Percentiles rank a stretch among this genome's conserved stretches.
Evolutionary conservation across 352 stramenopile genomes (phyloP).

Genomic region (Phytophthora sp.): DNA sequence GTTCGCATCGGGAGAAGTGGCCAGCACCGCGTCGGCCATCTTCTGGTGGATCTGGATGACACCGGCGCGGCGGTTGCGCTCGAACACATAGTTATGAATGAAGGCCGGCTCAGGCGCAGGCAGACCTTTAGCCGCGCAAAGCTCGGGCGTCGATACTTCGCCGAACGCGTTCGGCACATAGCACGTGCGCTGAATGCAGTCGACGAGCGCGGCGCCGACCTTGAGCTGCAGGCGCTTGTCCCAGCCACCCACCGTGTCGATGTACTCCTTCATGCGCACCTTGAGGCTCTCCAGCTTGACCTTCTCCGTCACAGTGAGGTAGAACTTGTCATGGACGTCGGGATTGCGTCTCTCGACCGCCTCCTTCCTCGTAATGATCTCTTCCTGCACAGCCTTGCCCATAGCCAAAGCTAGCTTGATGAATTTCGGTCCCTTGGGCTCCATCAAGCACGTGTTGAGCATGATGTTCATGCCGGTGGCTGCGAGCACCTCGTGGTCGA

Average conservation of each 20-base stretch:
- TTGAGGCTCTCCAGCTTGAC: slow-evolving; percentile 47
- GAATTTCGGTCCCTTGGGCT: slow-evolving; percentile 76
- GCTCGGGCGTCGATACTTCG: slow-evolving; percentile 37
- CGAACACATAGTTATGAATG: slow-evolving; percentile 80
- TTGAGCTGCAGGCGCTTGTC: slow-evolving; percentile 90
- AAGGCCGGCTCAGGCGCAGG: slow-evolving; percentile 56
- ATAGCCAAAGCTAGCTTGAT: slow-evolving; percentile 81
- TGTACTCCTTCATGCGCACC: slow-evolving; percentile 58
- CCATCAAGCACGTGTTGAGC: slow-evolving; percentile 73
- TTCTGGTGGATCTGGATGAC: slow-evolving; percentile 77
- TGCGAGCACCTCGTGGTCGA: slow-evolving; percentile 60
- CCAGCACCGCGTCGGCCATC: slow-evolving; percentile 61
- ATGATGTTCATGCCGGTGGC: slow-evolving; percentile 72
- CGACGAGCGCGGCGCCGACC: slow-evolving; percentile 81
- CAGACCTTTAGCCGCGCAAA: slow-evolving; percentile 35
- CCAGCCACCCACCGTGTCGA: slow-evolving; percentile 86
- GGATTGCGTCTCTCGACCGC: slow-evolving; percentile 31
- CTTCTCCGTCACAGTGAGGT: slow-evolving; percentile 27
- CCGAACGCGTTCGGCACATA: slow-evolving; percentile 53
- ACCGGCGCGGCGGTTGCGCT: slow-evolving; percentile 78
- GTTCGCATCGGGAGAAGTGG: slow-evolving; percentile 58
- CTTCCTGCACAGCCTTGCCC: slow-evolving; percentile 78
- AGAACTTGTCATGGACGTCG: slow-evolving; percentile 29
- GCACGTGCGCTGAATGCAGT: slow-evolving; percentile 83
- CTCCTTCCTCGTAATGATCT: slow-evolving; percentile 73